A percentile compares a stretch with the other conserved stretches of the same genome.
Conservation (phyloP, 1,284 basidiomycete species). For the Irpex lacteus region DNA sequence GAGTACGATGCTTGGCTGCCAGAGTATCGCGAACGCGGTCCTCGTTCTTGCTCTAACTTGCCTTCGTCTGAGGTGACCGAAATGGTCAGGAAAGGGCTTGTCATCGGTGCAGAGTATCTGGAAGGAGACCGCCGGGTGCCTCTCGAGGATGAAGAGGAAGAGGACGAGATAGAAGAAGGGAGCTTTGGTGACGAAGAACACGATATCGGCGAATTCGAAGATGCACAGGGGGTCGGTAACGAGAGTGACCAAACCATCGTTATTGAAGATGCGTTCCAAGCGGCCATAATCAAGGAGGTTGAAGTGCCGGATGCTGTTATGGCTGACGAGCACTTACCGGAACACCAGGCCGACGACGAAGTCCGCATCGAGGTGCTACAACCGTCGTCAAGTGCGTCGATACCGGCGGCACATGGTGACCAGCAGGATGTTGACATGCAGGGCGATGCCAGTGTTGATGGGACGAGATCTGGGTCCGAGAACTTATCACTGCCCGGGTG, state of each 20-base stretch:
- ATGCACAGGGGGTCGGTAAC: neutral
- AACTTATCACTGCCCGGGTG: neutral
- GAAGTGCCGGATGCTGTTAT: neutral
- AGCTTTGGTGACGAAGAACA: neutral
- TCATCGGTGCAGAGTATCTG: slow-evolving; percentile 13
- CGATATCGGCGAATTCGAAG: neutral
- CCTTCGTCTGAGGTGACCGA: slow-evolving; percentile 25
- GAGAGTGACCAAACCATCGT: neutral
- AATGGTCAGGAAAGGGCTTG: slow-evolving; percentile 20
- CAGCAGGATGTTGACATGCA: neutral
- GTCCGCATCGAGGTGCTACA: neutral
- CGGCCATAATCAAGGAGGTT: neutral
- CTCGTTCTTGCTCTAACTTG: slow-evolving; percentile 26
- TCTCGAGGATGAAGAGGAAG: neutral
- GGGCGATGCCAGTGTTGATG: neutral
- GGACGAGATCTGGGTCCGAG: neutral
- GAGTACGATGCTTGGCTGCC: slow-evolving; percentile 25
- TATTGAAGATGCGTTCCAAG: neutral
- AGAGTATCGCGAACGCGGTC: slow-evolving; percentile 10
- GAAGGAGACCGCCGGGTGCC: slow-evolving; percentile 1
- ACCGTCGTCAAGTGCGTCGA: neutral
- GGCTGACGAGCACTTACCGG: neutral
- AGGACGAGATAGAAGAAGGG: neutral
- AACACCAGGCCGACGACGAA: neutral
- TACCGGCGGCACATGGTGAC: neutral